Evolutionary conservation across 1,284 basidiomycete genomes (phyloP), one percentile per base, ranked within the genome.

Genomic region (Ustilago sp.): DNA sequence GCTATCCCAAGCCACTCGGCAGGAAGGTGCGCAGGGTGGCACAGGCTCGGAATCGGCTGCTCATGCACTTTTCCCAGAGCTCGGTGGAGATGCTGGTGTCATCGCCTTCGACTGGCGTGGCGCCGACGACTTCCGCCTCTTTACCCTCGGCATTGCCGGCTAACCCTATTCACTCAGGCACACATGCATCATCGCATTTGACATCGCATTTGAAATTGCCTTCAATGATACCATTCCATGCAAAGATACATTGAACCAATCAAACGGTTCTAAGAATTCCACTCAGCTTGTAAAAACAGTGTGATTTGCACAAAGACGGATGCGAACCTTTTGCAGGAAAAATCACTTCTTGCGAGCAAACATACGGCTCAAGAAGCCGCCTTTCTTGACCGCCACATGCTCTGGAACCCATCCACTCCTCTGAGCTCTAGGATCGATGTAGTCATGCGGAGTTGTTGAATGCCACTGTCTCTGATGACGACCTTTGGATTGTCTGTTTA

Each of bases 91-190:
- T 52, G 75, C 62, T 8, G 72, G 63, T 11, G 48, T 72, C n/a
- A 48, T 74, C 31, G 78, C 75, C 4, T 78, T 74, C 34, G 79
- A 80, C 51, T 80, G 78, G 78, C 54, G 78, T 2, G 78, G 78
- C 32, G 75, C 75, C 0, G 65, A 80, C 47, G 78, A 80, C 41
- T 80, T 72, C 51, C 62, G 78, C 39, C 63, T 80, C 43, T 80
- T 80, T 48, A 64, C 53, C 23, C 63, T 79, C 55, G 74, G 77
- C 35, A 67, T 76, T 39, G 59, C 63, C 12, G 77, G 74, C 11
- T 78, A 38, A 48, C n/a, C n/a, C 1, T 8, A 45, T 11, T 45
- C 39, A 43, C n/a, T 43, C 39, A 43, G 39, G 17, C 52, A 23
- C 41, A 11, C 48, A 32, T 23, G 31, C 17, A 12, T 17, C 31